These are phyloP conservation scores for Eucalyptus erythrocorys DNA, from an alignment of 345 rosid species.

Conservation along the genomic window DNA sequence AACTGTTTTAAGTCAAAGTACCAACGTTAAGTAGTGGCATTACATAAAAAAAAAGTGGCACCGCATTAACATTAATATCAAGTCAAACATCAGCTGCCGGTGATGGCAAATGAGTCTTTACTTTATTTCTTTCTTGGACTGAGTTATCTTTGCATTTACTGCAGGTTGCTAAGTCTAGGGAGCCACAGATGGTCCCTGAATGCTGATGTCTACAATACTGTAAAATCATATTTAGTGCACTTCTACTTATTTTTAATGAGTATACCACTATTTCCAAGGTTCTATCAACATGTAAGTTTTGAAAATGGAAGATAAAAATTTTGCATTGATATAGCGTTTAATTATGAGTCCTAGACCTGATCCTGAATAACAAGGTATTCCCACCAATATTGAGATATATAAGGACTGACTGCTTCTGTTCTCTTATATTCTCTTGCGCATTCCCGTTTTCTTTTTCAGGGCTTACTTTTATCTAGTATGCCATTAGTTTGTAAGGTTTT, in stretches of 20 bases:
- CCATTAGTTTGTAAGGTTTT: background rate
- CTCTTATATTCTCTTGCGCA: background rate
- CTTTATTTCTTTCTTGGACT: background rate
- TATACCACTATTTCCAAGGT: too few species aligned
- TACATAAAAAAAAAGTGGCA: background rate
- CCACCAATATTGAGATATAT: too few species aligned
- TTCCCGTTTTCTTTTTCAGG: too few species aligned
- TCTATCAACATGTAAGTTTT: too few species aligned
- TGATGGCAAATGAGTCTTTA: background rate
- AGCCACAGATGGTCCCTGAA: background rate
- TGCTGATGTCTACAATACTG: background rate
- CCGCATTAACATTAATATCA: background rate
- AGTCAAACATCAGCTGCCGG: background rate
- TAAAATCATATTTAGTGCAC: too few species aligned
- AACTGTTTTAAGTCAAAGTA: background rate
- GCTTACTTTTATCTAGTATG: background rate
- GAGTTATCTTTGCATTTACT: background rate
- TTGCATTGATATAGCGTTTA: too few species aligned
- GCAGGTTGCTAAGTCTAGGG: background rate
- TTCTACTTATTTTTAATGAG: too few species aligned
- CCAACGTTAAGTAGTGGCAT: background rate
- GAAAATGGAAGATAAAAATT: too few species aligned
- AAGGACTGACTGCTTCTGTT: background rate
- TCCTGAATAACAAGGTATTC: too few species aligned
- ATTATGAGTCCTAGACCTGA: too few species aligned